Conservation (phyloP, 306 rosid genomes). For the cucumber (Cucumis sativus) region DNA sequence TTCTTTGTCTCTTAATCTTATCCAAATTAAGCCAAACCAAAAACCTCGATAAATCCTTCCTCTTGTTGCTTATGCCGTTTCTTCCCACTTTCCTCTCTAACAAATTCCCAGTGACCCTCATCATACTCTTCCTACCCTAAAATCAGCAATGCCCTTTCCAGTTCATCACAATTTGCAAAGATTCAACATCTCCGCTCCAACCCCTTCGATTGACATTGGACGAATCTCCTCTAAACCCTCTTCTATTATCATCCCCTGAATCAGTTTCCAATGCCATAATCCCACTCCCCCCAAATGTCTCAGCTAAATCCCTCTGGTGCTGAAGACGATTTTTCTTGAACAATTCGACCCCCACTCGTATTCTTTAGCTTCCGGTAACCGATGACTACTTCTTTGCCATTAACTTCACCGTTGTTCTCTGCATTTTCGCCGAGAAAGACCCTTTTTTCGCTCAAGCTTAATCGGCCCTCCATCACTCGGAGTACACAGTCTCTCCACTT, state of each 20-base stretch:
- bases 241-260: background rate
- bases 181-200: background rate
- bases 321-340: background rate
- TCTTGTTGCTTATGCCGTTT: slow-evolving; percentile 4
- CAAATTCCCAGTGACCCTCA: background rate
- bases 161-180: background rate
- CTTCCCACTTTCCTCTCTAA: background rate
- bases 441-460: slow-evolving; percentile 19
- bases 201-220: background rate
- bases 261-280: background rate
- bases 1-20: background rate
- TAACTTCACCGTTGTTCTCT: slow-evolving; percentile 20
- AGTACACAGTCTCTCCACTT: slow-evolving; percentile 4
- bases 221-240: background rate
- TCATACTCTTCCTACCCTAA: background rate
- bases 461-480: background rate
- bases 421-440: slow-evolving; percentile 25
- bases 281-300: background rate
- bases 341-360: background rate
- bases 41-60: slow-evolving; percentile 23
- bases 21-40: slow-evolving; percentile 7
- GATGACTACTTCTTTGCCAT: slow-evolving; percentile 36
- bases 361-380: background rate
- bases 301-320: background rate
- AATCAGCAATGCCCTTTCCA: background rate